Percentiles rank a stretch among this genome's conserved stretches.
phyloP scores from a whole-genome alignment of 2,329 filamentous ascomycete genomes.

The Diaporthe helianthi region DNA sequence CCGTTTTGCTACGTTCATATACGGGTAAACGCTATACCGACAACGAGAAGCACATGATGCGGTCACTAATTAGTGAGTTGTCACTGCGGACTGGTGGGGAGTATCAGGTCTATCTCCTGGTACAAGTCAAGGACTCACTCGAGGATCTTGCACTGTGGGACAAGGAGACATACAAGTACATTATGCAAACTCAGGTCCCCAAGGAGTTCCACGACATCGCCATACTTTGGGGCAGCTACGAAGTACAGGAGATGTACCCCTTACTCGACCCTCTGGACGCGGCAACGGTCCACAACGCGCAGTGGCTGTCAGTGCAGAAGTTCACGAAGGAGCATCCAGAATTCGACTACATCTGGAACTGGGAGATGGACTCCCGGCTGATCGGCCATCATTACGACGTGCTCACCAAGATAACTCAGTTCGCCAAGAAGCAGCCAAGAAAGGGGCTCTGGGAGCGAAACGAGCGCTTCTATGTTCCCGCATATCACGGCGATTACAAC shows the following conservation, averaged over 20 bases:
- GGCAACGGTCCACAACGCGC: constrained; percentile 63
- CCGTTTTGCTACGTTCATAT: constrained; percentile 78
- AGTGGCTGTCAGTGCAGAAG: constrained; percentile 77
- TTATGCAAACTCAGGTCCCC: constrained; percentile 55
- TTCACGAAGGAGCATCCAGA: constrained; percentile 79
- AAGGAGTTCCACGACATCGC: constrained; percentile 68
- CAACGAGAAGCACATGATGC: constrained; percentile 80
- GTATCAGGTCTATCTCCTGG: constrained; percentile 80
- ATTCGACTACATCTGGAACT: constrained; percentile 86
- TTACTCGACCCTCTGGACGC: constrained; percentile 65
- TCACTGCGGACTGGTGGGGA: constrained; percentile 78
- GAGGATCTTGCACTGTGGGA: constrained; percentile 64
- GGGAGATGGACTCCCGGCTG: constrained; percentile 83
- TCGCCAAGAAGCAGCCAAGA: constrained; percentile 72
- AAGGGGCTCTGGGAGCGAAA: constrained; percentile 78
- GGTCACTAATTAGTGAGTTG: constrained; percentile 80
- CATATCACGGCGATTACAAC: constrained; percentile 70
- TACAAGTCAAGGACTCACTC: constrained; percentile 73
- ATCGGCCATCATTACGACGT: constrained; percentile 85
- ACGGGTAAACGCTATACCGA: constrained; percentile 77
- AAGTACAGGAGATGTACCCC: constrained; percentile 80
- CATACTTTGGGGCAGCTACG: constrained; percentile 75
- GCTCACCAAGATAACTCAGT: constrained; percentile 68
- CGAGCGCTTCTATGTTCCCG: constrained; percentile 75
- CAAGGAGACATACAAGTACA: constrained; percentile 62